Conservation (phyloP, 495 filamentous ascomycete genomes). For the Daldinia bambusicola region DNA sequence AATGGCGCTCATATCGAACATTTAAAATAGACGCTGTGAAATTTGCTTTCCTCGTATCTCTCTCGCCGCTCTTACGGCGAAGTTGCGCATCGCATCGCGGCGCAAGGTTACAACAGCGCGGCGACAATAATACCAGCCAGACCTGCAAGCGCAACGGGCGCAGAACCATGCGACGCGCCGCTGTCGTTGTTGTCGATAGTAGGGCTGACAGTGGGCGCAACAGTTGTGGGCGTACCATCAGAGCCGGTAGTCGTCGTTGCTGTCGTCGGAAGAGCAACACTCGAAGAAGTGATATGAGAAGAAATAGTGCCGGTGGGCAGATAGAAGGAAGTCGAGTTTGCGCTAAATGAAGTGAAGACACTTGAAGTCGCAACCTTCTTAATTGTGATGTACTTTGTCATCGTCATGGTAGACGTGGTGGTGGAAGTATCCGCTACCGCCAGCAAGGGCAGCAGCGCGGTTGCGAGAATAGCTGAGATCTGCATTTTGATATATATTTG, state of each 20-base stretch:
- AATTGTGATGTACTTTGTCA: conserved; percentile 65
- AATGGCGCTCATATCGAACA: conserved; percentile 58
- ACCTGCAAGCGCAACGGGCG: conserved; percentile 54
- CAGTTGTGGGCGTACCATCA: conserved; percentile 42
- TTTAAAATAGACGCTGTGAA: conserved; percentile 38
- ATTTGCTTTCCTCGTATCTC: conserved; percentile 17
- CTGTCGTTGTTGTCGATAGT: conserved; percentile 49
- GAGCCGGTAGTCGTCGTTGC: conserved; percentile 42
- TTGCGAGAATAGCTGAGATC: conserved; percentile 47
- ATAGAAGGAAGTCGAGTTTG: conserved; percentile 42
- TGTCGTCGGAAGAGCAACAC: conserved; percentile 36
- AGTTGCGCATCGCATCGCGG: conserved; percentile 17
- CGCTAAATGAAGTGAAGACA: conserved; percentile 17
- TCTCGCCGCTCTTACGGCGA: conserved; percentile 18
- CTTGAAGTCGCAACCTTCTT: conserved; percentile 49
- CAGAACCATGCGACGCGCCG: conserved; percentile 50
- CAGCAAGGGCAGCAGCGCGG: conserved; percentile 58
- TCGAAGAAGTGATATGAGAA: conserved; percentile 29
- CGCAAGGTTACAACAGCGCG: conserved; percentile 54
- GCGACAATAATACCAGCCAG: conserved; percentile 58
- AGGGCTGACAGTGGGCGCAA: conserved; percentile 43
- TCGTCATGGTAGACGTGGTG: conserved; percentile 60
- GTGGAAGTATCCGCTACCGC: conserved; percentile 57
- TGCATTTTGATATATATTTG: conserved; percentile 54
- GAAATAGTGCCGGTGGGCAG: conserved; percentile 38